Base-by-base conservation (phyloP, 257 asterid genomes). In the Fraxinus quadrangulata region DNA sequence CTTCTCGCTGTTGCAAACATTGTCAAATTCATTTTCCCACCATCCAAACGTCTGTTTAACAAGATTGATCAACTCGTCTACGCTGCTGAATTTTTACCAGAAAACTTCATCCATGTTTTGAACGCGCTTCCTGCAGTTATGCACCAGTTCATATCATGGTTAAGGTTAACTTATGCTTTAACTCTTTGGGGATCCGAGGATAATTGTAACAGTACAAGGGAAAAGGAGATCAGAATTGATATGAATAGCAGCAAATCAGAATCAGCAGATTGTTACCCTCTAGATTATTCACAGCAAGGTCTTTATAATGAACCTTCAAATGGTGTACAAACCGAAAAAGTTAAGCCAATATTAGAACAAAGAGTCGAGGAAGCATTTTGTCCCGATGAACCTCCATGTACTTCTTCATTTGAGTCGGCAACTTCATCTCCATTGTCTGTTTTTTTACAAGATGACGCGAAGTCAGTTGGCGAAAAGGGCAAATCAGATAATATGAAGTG, bases 11-110 rank as follows among this genome's bases (percentile, higher is more conserved):
- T 81, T 4, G 92, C 84, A 67, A 12, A 24, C 36, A 28, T 71
- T 45, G 73, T 78, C 14, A 91, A 90, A 83, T 30, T 33, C 56
- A 9, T 86, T n/a, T 75, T 92, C 82, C 97, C 96, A 0, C 84
- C 81, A 14, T 81, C 88, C 9, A 54, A 84, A 1, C 12, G 3
- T n/a, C 3, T 88, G 1, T 92, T 92, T 56, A 81, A 90, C 73
- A 84, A 76, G 36, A 72, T 90, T 4, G 96, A 92, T 51, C 51
- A 23, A 33, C 75, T 90, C 14, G 86, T 86, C 12, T 72, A 71
- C 24, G 28, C 24, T 13, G 89, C 85, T 13, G 91, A 92, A 75
- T 30, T 19, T 7, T 68, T 90, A 2, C 94, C 94, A 0, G 79
- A 72, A 16, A 78, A 74, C 5, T 21, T 90, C 26, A 92, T 87